A percentile compares a stretch with the other conserved stretches of the same genome.
phyloP scores from a whole-genome alignment of 2,329 filamentous ascomycete genomes.

The Calonectria crousiana region DNA sequence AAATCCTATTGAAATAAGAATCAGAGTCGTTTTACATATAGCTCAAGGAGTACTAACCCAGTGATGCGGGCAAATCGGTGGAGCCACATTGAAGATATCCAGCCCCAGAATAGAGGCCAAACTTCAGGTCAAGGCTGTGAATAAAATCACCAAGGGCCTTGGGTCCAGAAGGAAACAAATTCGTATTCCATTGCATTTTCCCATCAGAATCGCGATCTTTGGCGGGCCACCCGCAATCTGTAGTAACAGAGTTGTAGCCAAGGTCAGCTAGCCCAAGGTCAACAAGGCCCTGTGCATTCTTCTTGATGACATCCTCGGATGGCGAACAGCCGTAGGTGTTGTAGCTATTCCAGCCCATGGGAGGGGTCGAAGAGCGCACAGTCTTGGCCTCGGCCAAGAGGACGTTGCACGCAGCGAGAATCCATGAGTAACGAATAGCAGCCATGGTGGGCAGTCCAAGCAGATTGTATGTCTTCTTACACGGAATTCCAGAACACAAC shows the following conservation, averaged over 20 bases:
- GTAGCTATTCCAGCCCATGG: constrained; percentile 71
- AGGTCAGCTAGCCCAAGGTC: constrained; percentile 62
- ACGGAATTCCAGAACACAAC: background rate
- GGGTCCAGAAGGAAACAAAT: constrained; percentile 63
- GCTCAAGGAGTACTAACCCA: constrained; percentile 48
- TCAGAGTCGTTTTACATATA: background rate
- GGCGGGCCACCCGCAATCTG: constrained; percentile 70
- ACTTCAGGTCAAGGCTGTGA: constrained; percentile 61
- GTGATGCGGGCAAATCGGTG: constrained; percentile 55
- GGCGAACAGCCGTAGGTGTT: constrained; percentile 55
- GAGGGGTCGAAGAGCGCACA: constrained; percentile 49
- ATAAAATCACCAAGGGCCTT: constrained; percentile 62
- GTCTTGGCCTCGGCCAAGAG: constrained; percentile 13
- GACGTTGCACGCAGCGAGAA: constrained; percentile 4
- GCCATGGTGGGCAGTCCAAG: background rate
- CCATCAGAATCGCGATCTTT: constrained; percentile 55
- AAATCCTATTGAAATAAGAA: constrained; percentile 45
- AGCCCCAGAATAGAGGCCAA: constrained; percentile 67
- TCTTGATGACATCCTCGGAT: constrained; percentile 39
- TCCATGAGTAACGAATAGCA: background rate
- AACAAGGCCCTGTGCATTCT: constrained; percentile 66
- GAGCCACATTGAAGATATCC: constrained; percentile 60
- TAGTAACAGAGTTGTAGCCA: constrained; percentile 68
- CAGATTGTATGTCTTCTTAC: background rate
- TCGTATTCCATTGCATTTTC: constrained; percentile 62